Evolutionary conservation across 2,329 filamentous ascomycete genomes (phyloP).

Genomic region (Claviceps monticola): DNA sequence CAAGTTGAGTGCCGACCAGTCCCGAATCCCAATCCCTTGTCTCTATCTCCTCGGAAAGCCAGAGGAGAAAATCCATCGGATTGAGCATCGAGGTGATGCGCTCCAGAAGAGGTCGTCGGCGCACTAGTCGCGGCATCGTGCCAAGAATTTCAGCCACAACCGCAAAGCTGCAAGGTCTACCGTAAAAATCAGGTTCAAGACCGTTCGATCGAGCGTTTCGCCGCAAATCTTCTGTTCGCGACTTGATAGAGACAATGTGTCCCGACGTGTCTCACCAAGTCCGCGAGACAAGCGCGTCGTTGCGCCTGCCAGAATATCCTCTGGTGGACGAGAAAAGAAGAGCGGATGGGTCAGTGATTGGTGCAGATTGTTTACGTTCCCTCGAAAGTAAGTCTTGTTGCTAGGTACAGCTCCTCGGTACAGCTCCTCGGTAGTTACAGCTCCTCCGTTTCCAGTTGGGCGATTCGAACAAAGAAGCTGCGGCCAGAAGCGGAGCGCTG

Average conservation of each 20-base stretch:
- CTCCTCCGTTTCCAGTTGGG: too few species aligned
- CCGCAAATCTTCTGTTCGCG: neutral
- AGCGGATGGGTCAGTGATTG: neutral
- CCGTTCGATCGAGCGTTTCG: neutral
- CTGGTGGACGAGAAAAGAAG: neutral
- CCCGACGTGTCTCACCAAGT: neutral
- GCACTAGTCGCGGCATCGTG: slow-evolving; percentile 63
- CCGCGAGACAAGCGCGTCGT: neutral
- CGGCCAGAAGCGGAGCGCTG: neutral
- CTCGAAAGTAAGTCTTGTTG: too few species aligned
- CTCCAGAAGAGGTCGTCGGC: slow-evolving; percentile 64
- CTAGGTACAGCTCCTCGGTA: too few species aligned
- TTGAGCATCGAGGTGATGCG: slow-evolving; percentile 72
- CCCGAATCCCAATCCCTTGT: slow-evolving; percentile 83
- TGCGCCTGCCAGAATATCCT: neutral
- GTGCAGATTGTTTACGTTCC: slow-evolving; percentile 12
- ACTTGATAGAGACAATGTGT: neutral
- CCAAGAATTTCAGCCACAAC: neutral
- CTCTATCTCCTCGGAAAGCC: slow-evolving; percentile 85
- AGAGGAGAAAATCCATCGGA: slow-evolving; percentile 78
- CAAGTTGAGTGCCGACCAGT: slow-evolving; percentile 60
- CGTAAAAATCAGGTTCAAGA: neutral
- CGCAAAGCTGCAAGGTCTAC: neutral
- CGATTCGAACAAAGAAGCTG: too few species aligned
- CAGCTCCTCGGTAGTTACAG: too few species aligned